phyloP scores from a whole-genome alignment of 352 stramenopile species.

The Bremia lactucae region DNA sequence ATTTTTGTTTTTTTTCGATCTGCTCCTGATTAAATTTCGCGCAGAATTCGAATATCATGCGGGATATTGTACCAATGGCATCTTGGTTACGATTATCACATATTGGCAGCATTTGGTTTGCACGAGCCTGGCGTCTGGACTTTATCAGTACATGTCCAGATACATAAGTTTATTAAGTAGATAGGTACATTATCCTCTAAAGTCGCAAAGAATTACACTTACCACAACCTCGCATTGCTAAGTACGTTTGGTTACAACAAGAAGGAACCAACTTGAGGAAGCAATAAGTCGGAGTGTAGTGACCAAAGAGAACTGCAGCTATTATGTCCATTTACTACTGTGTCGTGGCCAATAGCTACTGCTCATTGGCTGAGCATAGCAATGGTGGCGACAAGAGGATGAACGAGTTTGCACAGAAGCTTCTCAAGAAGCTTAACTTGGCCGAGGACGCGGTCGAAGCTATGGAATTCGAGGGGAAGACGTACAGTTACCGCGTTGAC shows the following conservation, averaged over 20 bases:
- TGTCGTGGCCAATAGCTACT: conserved; percentile 75
- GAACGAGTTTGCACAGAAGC: conserved; percentile 77
- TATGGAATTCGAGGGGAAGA: conserved; percentile 75
- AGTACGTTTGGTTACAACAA: conserved; percentile 5
- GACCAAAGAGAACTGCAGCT: background rate
- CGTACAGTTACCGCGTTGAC: conserved; percentile 80
- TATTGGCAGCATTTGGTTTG: too few species aligned
- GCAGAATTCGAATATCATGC: too few species aligned
- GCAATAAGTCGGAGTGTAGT: background rate
- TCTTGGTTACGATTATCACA: too few species aligned
- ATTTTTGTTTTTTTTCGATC: too few species aligned
- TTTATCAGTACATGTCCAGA: too few species aligned
- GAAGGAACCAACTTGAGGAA: conserved; percentile 12
- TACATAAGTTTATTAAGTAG: too few species aligned
- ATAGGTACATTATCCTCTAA: too few species aligned
- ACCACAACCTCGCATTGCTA: too few species aligned
- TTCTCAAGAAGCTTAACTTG: conserved; percentile 81
- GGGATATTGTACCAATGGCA: too few species aligned
- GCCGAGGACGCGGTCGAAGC: conserved; percentile 60
- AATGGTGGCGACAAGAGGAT: conserved; percentile 79
- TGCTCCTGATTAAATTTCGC: too few species aligned
- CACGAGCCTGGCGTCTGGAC: too few species aligned
- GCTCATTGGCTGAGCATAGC: conserved; percentile 69
- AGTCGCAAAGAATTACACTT: too few species aligned
- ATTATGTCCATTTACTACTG: conserved; percentile 85